Conservation (phyloP, 2,329 filamentous ascomycete species). For the Endoconidiophora laricicola region DNA sequence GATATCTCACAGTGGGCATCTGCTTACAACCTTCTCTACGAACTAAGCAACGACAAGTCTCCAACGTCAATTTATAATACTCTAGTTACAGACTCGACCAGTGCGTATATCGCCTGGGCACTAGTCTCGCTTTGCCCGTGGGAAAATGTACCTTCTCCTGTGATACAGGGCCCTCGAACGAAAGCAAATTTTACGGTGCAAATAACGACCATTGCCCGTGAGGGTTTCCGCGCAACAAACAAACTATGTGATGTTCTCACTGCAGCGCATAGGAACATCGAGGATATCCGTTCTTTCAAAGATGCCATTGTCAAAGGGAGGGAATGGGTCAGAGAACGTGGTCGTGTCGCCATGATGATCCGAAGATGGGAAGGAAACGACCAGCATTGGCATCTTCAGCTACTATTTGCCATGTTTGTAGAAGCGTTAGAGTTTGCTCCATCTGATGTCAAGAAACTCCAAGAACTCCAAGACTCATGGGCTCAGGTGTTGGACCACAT, state of each 20-base stretch:
- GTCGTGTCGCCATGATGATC: conserved; percentile 57
- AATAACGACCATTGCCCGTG: conserved; percentile 47
- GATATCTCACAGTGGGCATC: conserved; percentile 42
- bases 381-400: conserved; percentile 53
- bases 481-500: conserved; percentile 30
- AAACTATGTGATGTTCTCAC: conserved; percentile 54
- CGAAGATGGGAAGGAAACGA: conserved; percentile 48
- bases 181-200: conserved; percentile 29
- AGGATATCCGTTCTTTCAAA: conserved; percentile 48
- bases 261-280: conserved; percentile 43
- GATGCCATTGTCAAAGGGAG: conserved; percentile 30
- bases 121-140: conserved; percentile 63
- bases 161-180: conserved; percentile 30
- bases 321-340: conserved; percentile 34
- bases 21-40: conserved; percentile 46
- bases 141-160: conserved; percentile 31
- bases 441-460: conserved; percentile 21
- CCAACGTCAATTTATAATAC: conserved; percentile 32
- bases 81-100: conserved; percentile 46
- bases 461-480: conserved; percentile 13
- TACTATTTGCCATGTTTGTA: conserved; percentile 48
- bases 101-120: conserved; percentile 59
- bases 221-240: conserved; percentile 67
- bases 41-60: conserved; percentile 27
- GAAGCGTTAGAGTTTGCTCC: conserved; percentile 31